Conservation (phyloP, 129 eudicot species). For the Oenanthe sinensis region DNA sequence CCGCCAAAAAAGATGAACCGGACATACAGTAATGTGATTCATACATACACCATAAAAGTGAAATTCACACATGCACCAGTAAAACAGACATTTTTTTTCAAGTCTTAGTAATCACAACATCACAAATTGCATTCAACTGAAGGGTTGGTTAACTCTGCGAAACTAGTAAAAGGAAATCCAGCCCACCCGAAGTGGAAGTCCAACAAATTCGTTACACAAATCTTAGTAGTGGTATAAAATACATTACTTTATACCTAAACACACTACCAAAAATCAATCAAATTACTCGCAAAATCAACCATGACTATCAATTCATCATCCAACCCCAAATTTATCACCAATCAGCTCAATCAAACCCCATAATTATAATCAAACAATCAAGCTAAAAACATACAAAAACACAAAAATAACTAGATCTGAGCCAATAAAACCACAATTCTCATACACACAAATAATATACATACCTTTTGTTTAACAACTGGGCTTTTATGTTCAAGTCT, state of each 20-base stretch:
- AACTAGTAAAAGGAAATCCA: no score
- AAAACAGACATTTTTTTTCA: neutral
- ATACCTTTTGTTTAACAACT: conserved; percentile 80
- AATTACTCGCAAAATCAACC: neutral
- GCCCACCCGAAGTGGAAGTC: no score
- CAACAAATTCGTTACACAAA: no score
- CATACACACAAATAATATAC: neutral
- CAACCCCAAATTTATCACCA: neutral
- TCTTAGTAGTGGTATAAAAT: neutral
- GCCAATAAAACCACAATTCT: neutral
- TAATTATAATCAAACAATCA: neutral
- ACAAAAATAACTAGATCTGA: neutral
- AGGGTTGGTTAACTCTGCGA: no score
- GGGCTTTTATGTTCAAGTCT: conserved; percentile 91
- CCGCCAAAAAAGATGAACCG: neutral
- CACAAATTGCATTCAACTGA: no score
- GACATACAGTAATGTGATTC: neutral
- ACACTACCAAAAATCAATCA: neutral
- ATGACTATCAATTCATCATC: neutral
- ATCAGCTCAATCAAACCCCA: neutral
- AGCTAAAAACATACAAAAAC: neutral
- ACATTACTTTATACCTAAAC: neutral
- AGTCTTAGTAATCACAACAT: neutral
- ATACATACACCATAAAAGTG: neutral
- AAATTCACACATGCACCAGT: neutral